Evolutionary conservation across 345 rosid genomes (phyloP), one percentile per base, ranked within the genome.

Genomic region (Gossypium herbaceum): DNA sequence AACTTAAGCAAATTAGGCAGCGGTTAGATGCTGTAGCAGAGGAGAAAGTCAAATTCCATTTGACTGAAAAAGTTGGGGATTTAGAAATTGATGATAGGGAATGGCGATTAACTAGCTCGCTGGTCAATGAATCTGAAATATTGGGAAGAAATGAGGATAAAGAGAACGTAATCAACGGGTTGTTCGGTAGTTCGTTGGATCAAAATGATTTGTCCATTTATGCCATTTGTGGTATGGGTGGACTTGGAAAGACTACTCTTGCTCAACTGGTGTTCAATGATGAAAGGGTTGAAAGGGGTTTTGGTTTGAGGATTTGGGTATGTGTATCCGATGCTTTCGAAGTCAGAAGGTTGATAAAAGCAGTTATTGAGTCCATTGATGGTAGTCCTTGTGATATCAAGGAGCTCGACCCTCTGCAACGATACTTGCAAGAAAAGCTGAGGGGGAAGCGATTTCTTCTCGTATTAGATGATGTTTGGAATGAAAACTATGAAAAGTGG

Each of bases 221-320:
- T 8, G 22, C 47, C 13, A 62, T 62, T 29, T 34, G 67, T 34
- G 67, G 67, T 7, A 62, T 62, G 67, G 67, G 47, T 62, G 67
- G 67, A 62, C 67, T 62, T 16, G 67, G 67, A 62, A 62, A 62
- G 67, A 77, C 75, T 9, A 72, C 72, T 5, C 71, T 70, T 64
- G 71, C 81, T 57, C 80, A 81, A 58, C 27, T 73, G 34, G 81
- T 68, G n/a, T 81, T 62, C 19, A 81, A 77, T 56, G 79, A 77
- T 51, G 65, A 70, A 29, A 41, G 39, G 75, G 70, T 81, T n/a
- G 63, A 56, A 12, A 22, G 4, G 2, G 22, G 43, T 12, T 81
- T 81, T 74, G 71, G 71, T 1, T 10, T 69, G 12, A 81, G 51
- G 12, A 61, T 70, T 43, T 81, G 84, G 84, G 73, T 77, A 2